Evolutionary conservation across 2,329 filamentous ascomycete species (phyloP), one percentile per base, ranked within the genome.

Genomic region (Bipolaris sorokiniana): DNA sequence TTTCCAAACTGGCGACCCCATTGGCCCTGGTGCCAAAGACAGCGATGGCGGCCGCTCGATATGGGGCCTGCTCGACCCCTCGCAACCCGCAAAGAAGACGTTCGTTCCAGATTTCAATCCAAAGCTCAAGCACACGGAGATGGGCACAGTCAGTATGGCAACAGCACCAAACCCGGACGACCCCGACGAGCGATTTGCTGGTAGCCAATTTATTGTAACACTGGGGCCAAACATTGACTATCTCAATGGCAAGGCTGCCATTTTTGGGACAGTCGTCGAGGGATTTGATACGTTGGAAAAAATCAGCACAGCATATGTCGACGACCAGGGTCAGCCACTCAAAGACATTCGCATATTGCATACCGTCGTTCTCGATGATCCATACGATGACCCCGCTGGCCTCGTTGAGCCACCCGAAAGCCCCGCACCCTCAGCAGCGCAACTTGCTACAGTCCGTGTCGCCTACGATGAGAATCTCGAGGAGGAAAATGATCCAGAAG

Each of bases 121-220:
- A 5, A 96, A 94, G 74, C 80, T 96, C 67, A 97, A 95, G 76
- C 95, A 99, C 77, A 80, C 85, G 38, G 91, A 97, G 76, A 88
- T 90, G 65, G 94, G 94, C 52, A 97, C 92, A 13, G 93, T 99
- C 59, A 97, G 93, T 80, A 97, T 98, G 92, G 95, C 94, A n/a
- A 97, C 94, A 0, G 91, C 88, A 16, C 89, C 90, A 0, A 86
- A 89, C 9, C 80, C 88, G 3, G 83, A 84, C 15, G 90, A 97
- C 70, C 89, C 91, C 2, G 92, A 97, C 67, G 87, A 88, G 57
- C 87, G 92, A 31, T 80, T 97, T 42, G 92, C 92, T 0, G 92
- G 86, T 6, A 97, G 92, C 67, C 94, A 99, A 75, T 99, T 99
- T 75, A 88, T 98, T 69, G 87, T 99, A 59, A 97, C 94, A 0